Conservation (phyloP, 1,284 basidiomycete species). For the Inonotus obliquus region DNA sequence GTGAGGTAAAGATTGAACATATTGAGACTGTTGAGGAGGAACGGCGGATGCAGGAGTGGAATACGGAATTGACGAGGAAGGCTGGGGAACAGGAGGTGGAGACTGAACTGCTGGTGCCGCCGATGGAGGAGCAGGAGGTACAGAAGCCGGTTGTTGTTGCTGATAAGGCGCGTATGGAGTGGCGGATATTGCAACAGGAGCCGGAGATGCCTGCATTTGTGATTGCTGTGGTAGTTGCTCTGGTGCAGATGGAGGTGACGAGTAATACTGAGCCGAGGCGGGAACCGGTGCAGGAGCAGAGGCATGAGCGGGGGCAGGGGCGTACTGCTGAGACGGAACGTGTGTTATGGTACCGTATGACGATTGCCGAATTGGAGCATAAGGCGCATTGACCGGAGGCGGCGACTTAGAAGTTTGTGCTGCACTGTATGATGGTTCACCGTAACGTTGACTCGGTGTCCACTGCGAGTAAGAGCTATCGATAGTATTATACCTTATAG, state of each 20-base stretch:
- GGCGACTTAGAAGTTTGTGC: slow-evolving; percentile 18
- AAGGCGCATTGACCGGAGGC: slow-evolving; percentile 17
- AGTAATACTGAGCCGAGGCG: slow-evolving; percentile 8
- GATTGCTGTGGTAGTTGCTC: slow-evolving; percentile 19
- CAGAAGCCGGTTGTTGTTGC: slow-evolving; percentile 25
- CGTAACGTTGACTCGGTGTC: slow-evolving; percentile 24
- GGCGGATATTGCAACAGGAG: slow-evolving; percentile 12
- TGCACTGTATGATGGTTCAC: slow-evolving; percentile 24
- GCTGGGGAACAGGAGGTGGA: background rate
- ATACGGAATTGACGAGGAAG: background rate
- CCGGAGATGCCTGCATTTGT: slow-evolving; percentile 26
- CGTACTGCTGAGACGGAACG: slow-evolving; percentile 27
- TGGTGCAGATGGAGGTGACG: slow-evolving; percentile 17
- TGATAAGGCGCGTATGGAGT: slow-evolving; percentile 19
- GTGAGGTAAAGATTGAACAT: slow-evolving; percentile 4
- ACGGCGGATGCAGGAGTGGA: background rate
- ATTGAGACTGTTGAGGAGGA: slow-evolving; percentile 11
- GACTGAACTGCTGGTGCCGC: slow-evolving; percentile 8
- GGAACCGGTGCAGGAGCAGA: slow-evolving; percentile 14
- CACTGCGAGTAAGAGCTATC: slow-evolving; percentile 19
- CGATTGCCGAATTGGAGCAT: slow-evolving; percentile 22
- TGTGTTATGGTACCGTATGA: slow-evolving; percentile 18
- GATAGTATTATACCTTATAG: slow-evolving; percentile 15
- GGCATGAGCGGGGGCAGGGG: slow-evolving; percentile 11
- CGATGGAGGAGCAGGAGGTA: slow-evolving; percentile 20